phyloP scores from a whole-genome alignment of 768 basidiomycete species.

The Phaeolepiota aurea region DNA sequence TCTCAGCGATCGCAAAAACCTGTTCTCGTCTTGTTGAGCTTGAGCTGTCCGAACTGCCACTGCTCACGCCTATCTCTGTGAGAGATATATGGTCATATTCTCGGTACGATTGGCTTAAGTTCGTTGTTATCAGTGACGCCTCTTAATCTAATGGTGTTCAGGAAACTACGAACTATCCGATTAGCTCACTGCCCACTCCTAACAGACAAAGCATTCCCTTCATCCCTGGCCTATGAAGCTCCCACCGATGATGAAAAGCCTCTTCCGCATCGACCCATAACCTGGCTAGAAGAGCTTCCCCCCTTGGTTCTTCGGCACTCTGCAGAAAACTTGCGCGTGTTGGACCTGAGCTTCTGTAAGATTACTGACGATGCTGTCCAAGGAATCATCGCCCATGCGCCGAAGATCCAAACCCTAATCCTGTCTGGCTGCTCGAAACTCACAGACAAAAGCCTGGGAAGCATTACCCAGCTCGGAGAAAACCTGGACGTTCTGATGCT shows the following conservation, averaged over 20 bases:
- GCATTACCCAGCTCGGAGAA: constrained; percentile 63
- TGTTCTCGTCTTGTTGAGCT: constrained; percentile 77
- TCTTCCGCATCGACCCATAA: constrained; percentile 44
- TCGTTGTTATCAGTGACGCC: background rate
- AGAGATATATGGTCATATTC: constrained; percentile 80
- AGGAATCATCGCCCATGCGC: constrained; percentile 69
- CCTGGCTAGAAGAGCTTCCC: constrained; percentile 55
- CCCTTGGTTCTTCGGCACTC: constrained; percentile 55
- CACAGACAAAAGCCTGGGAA: constrained; percentile 63
- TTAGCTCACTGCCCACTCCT: constrained; percentile 71
- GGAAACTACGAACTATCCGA: constrained; percentile 67
- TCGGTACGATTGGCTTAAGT: constrained; percentile 20
- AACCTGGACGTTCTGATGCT: constrained; percentile 75
- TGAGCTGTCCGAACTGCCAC: constrained; percentile 64
- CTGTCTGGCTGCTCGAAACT: constrained; percentile 71
- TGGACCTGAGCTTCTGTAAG: constrained; percentile 72
- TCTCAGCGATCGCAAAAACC: constrained; percentile 65
- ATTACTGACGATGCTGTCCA: constrained; percentile 73
- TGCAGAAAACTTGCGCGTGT: constrained; percentile 66
- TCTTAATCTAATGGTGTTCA: constrained; percentile 12
- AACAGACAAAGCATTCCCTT: constrained; percentile 76
- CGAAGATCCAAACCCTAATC: constrained; percentile 66
- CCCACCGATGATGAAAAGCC: constrained; percentile 34
- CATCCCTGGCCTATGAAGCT: constrained; percentile 22
- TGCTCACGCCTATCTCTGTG: constrained; percentile 60